These are phyloP conservation scores for Haplosporangium sp. DNA, from an alignment of 371 early-diverging fungal species.

Conservation along the genomic window DNA sequence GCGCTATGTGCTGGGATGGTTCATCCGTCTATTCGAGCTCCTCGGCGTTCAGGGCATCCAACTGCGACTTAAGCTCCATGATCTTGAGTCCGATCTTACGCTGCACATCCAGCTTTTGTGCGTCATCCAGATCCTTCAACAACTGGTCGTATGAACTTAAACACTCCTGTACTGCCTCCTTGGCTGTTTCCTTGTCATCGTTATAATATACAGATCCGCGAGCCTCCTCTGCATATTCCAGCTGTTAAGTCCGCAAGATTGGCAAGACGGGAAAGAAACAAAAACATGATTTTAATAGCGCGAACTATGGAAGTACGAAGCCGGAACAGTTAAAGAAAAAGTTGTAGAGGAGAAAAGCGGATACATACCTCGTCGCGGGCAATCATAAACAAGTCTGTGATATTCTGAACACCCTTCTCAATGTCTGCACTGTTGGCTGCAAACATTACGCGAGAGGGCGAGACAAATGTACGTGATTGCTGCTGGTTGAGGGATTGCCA, in stretches of 20 bases:
- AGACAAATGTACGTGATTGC: slow-evolving; percentile 24
- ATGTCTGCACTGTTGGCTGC: slow-evolving; percentile 16
- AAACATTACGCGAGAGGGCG: slow-evolving; percentile 15
- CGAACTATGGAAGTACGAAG: no score
- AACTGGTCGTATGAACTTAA: slow-evolving; percentile 23
- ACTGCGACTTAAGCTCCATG: slow-evolving; percentile 50
- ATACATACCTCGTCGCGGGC: slow-evolving; percentile 47
- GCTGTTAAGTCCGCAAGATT: slow-evolving; percentile 5
- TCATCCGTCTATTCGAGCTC: slow-evolving; percentile 31
- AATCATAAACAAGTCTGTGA: slow-evolving; percentile 46
- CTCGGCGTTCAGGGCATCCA: slow-evolving; percentile 49
- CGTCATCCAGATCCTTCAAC: slow-evolving; percentile 26
- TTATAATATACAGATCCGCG: slow-evolving; percentile 52
- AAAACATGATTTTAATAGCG: not conserved
- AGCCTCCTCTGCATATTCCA: slow-evolving; percentile 54
- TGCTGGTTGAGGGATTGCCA: not conserved
- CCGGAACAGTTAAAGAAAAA: not conserved
- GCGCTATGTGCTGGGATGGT: no score
- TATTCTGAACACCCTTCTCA: slow-evolving; percentile 44
- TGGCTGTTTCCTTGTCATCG: slow-evolving; percentile 50
- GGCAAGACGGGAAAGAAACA: not conserved
- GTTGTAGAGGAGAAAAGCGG: not conserved
- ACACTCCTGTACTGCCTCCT: slow-evolving; percentile 40
- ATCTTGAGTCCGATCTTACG: slow-evolving; percentile 56
- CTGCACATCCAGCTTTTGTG: slow-evolving; percentile 49